These are phyloP conservation scores for Ogataea nakhonphanomensis DNA, from an alignment of 805 yeast genomes.

Conservation along the genomic window DNA sequence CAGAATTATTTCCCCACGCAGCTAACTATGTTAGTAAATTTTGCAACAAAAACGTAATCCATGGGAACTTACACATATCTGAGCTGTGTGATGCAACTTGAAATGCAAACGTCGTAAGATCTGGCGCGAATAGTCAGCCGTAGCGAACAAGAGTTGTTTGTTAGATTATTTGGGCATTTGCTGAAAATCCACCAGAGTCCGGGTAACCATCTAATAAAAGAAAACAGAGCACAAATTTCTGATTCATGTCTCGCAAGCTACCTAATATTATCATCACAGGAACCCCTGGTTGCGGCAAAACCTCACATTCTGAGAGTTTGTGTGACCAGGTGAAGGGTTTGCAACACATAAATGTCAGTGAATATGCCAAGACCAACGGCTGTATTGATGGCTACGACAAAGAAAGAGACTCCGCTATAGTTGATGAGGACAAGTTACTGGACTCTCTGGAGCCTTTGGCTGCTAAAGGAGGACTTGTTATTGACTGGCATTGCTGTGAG, in stretches of 20 bases:
- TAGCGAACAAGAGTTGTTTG: background rate
- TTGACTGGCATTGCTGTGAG: constrained; percentile 98
- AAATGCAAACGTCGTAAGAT: constrained; percentile 1
- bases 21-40: constrained; percentile 4
- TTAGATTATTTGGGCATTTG: constrained; percentile 1
- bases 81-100: constrained; percentile 2
- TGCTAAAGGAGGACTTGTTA: constrained; percentile 79
- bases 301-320: constrained; percentile 62
- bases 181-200: constrained; percentile 4
- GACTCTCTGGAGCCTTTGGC: constrained; percentile 78
- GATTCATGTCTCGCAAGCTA: constrained; percentile 27
- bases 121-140: background rate
- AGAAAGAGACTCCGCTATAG: constrained; percentile 78
- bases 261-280: constrained; percentile 92
- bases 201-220: constrained; percentile 3
- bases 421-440: constrained; percentile 85
- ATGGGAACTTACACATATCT: constrained; percentile 7
- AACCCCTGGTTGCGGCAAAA: constrained; percentile 89
- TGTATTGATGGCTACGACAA: constrained; percentile 85
- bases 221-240: background rate
- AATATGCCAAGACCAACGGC: constrained; percentile 71
- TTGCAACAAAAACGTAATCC: background rate
- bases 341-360: constrained; percentile 64
- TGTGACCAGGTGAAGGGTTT: constrained; percentile 49
- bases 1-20: constrained; percentile 12